Percentiles rank a stretch among this genome's conserved stretches.
phyloP scores from a whole-genome alignment of 2,329 filamentous ascomycete genomes.

The Bisporella sp. region DNA sequence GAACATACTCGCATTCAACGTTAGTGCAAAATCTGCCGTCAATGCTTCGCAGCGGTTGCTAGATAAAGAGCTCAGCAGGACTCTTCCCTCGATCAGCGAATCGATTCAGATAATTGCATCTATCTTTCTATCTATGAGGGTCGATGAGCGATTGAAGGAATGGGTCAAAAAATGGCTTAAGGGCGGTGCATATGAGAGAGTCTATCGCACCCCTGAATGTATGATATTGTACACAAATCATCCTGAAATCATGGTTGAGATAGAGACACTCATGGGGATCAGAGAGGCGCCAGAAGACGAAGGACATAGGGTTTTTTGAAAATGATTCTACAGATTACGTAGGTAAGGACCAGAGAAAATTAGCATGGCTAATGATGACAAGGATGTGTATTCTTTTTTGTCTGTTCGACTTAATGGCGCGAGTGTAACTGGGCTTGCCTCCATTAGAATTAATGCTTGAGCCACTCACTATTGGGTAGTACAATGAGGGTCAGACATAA shows the following conservation, averaged over 20 bases:
- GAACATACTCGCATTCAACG: conserved; percentile 15
- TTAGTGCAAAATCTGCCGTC: conserved; percentile 13
- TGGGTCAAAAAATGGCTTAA: conserved; percentile 11
- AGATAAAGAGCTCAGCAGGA: conserved; percentile 13
- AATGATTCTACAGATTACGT: background rate
- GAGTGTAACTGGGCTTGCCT: too few relatives aligned
- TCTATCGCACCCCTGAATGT: background rate
- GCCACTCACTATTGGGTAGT: too few relatives aligned
- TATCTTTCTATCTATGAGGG: conserved; percentile 10
- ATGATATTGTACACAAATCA: background rate
- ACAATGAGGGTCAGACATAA: too few relatives aligned
- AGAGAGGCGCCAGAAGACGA: background rate
- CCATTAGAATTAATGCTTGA: too few relatives aligned
- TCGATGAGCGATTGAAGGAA: conserved; percentile 15
- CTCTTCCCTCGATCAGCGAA: conserved; percentile 8
- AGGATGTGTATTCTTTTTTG: too few relatives aligned
- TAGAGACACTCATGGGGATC: background rate
- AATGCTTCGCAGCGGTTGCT: conserved; percentile 13
- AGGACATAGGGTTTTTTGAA: background rate
- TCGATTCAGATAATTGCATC: too few relatives aligned
- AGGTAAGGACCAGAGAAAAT: too few relatives aligned
- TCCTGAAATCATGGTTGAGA: background rate
- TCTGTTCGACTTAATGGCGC: too few relatives aligned
- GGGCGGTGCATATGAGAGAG: too few relatives aligned
- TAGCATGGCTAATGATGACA: too few relatives aligned